Base-by-base conservation (phyloP, 257 asterid species). In the Rhazya stricta region DNA sequence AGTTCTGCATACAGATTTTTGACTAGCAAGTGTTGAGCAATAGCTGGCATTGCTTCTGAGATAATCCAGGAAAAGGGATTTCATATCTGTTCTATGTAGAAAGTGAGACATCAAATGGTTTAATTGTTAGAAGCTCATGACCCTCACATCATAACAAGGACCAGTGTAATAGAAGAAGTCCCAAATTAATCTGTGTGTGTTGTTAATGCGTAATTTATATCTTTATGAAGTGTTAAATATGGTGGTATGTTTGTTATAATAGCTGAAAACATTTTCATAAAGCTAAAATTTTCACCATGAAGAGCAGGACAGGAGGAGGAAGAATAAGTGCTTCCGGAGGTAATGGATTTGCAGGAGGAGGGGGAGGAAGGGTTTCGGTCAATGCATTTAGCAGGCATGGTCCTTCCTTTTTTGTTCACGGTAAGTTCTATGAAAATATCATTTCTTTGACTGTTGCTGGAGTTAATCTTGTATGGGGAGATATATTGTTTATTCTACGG, bases 281-380 rank as follows among this genome's bases (percentile, higher is more conserved):
- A 39, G 74, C 78, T 81, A 72, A 79, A 60, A 29, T 30, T 78
- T 46, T 73, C 74, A 39, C 69, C 74, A 51, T 86, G 79, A 79
- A 54, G 78, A 74, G 84, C 98, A 92, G 98, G 97, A 86, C 79
- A 50, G 98, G 98, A 84, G 88, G 87, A 76, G 93, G 94, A 75
- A 81, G 73, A 78, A 79, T 89, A 75, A 81, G 92, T 89, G 98
- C 98, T 80, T 88, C 81, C 73, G 98, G 98, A 51, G 98, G 98
- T 80, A 68, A 87, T 74, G 98, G 98, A 78, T 92, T 92, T 91
- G 94, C 88, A 74, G 98, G 98, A 69, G 98, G 98, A 72, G 98
- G 97, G 72, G 98, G 98, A 78, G 98, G 98, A 88, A 89, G 98
- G 87, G 85, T 92, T 70, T 88, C 96, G 29, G 85, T 89, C 69